Evolutionary conservation across 371 early-diverging fungal species (phyloP), one percentile per base, ranked within the genome.

Genomic region (Gilbertella persicaria): DNA sequence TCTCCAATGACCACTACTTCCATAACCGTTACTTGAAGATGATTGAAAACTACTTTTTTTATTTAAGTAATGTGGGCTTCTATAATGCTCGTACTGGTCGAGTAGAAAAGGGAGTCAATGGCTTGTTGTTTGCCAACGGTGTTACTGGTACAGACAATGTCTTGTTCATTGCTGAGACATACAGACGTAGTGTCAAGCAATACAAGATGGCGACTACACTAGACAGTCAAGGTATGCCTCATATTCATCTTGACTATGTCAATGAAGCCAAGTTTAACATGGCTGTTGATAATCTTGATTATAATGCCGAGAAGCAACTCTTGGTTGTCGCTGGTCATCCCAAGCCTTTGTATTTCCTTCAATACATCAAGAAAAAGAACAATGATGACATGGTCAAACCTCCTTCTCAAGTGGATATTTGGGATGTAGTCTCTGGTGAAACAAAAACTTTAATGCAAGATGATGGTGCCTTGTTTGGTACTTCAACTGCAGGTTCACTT

Each of bases 101-200:
- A 4, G 62, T 58, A 0, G 58, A 63, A n/a, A 53, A 58, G 14
- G 66, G 68, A 0, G 42, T 56, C 3, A 42, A 53, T 10, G 68
- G 69, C 0, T 33, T 76, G 9, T 24, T 47, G 21, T 76, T 76
- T 44, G 64, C 69, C 19, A 76, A 76, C 30, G 77, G 77, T 17
- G 17, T 76, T 1, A 29, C 64, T 5, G 70, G 76, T 28, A 58
- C 62, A 13, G 67, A 58, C 5, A 35, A 61, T 26, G n/a, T 49
- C 1, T 39, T 76, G 20, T 76, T 67, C 48, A 60, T 68, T 8
- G 30, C 68, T 5, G 77, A 76, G 35, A 66, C 69, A 0, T 33
- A 62, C 40, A 39, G 29, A 16, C 29, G 58, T 8, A 37, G 45
- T 5, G 60, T 67, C 1, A 47, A 52, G 5, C 49, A 65, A 39